Conservation (phyloP, 345 rosid genomes). For the Zanthoxylum bungeanum region DNA sequence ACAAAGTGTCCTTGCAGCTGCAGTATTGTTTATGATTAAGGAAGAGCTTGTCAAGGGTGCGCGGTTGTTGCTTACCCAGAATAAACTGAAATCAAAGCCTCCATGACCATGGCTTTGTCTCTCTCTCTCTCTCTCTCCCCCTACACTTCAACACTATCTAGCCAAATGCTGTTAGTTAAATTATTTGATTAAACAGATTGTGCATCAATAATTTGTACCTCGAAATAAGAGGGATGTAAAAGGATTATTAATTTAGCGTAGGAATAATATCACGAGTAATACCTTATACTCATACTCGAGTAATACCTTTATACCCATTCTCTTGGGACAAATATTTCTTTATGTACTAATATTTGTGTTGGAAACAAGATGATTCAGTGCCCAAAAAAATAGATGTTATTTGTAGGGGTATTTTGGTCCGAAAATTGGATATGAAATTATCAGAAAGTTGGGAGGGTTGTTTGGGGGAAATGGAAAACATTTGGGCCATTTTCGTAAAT, state of each 20-base stretch:
- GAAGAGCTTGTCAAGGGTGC: slow-evolving; percentile 86
- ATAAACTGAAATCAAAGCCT: slow-evolving; percentile 31
- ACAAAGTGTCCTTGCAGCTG: slow-evolving; percentile 93
- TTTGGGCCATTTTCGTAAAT: too few species aligned
- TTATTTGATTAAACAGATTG: neutral
- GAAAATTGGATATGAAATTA: too few species aligned
- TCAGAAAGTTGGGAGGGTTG: too few species aligned
- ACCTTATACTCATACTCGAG: too few species aligned
- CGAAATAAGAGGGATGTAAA: slow-evolving; percentile 5
- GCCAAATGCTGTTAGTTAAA: neutral
- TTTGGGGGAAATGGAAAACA: too few species aligned
- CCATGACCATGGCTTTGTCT: slow-evolving; percentile 25
- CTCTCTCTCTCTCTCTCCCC: neutral
- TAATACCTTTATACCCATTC: neutral
- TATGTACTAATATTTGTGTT: too few species aligned
- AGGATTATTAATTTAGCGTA: neutral
- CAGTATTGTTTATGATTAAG: slow-evolving; percentile 87
- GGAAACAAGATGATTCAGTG: neutral
- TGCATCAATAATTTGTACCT: neutral
- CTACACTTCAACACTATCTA: neutral
- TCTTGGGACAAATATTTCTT: neutral
- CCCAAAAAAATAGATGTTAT: too few species aligned
- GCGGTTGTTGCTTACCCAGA: slow-evolving; percentile 46
- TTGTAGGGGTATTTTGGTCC: too few species aligned
- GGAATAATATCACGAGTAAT: neutral